Conservation (phyloP, 441 rosid genomes). For the Daphne laureola region DNA sequence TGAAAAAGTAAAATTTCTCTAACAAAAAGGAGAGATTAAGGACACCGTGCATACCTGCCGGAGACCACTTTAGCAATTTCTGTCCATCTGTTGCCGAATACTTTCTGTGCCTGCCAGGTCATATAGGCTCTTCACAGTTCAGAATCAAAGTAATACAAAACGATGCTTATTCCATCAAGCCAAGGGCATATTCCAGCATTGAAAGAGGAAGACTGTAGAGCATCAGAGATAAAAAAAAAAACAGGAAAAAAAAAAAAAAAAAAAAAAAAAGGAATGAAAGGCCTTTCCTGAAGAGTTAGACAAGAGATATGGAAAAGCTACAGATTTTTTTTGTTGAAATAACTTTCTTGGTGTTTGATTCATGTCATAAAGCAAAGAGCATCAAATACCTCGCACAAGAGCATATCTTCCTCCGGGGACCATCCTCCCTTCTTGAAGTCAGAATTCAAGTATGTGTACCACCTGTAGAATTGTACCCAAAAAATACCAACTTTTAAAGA, state of each 20-base stretch:
- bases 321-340: not conserved
- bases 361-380: conserved; percentile 7
- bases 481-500: conserved; percentile 7
- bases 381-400: conserved; percentile 72
- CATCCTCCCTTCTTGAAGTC: conserved; percentile 99
- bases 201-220: not conserved
- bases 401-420: conserved; percentile 98
- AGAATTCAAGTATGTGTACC: conserved; percentile 93
- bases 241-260: not conserved
- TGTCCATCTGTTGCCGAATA: conserved; percentile 97
- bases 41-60: conserved; percentile 60
- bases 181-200: too few species aligned
- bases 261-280: not conserved
- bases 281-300: not conserved
- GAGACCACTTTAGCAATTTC: conserved; percentile 99
- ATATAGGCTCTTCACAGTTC: conserved; percentile 19
- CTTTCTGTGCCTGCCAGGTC: conserved; percentile 69
- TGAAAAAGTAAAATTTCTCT: not conserved
- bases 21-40: conserved; percentile 1
- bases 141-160: conserved; percentile 12
- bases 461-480: conserved; percentile 37
- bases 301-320: too few species aligned
- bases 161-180: conserved; percentile 4
- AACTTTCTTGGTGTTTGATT: not conserved
- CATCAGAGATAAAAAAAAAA: conserved; percentile 1